Evolutionary conservation across 352 stramenopile species (phyloP).

Genomic region (Globisporangium spiculum): DNA sequence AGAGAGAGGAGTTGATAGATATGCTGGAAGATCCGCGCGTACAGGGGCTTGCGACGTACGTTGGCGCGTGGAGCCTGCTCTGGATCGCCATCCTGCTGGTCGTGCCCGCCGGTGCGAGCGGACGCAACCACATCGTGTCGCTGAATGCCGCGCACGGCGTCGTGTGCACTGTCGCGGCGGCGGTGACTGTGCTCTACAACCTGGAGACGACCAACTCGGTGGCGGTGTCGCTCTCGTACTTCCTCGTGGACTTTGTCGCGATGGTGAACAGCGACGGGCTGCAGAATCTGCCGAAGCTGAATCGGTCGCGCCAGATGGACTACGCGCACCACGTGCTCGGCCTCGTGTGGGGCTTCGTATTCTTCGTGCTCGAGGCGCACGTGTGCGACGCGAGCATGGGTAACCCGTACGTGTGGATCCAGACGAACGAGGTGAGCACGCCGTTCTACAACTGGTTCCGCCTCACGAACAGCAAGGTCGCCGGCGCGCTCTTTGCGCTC

Average conservation of each 20-base stretch:
- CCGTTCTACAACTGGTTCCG: conserved; percentile 83
- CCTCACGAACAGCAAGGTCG: conserved; percentile 53
- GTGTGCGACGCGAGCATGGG: conserved; percentile 49
- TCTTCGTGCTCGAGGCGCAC: conserved; percentile 56
- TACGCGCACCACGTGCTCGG: conserved; percentile 69
- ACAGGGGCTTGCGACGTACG: conserved; percentile 26
- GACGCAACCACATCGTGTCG: conserved; percentile 63
- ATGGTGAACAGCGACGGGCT: conserved; percentile 60
- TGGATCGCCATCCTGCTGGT: conserved; percentile 50
- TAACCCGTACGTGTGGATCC: conserved; percentile 82
- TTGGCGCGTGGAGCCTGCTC: conserved; percentile 40
- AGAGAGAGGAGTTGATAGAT: too few relatives aligned
- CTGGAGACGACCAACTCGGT: conserved; percentile 59
- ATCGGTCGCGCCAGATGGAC: conserved; percentile 61
- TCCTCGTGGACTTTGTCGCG: conserved; percentile 63
- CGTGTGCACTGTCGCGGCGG: conserved; percentile 51
- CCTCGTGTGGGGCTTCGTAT: conserved; percentile 57
- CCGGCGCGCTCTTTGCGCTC: conserved; percentile 49
- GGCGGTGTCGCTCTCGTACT: conserved; percentile 60
- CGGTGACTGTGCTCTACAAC: conserved; percentile 34
- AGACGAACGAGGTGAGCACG: conserved; percentile 81
- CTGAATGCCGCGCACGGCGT: conserved; percentile 69
- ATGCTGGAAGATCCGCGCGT: conserved; percentile 31
- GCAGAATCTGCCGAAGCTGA: conserved; percentile 28
- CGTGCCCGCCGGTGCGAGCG: conserved; percentile 35